Evolutionary conservation across 2,329 filamentous ascomycete genomes (phyloP).

Genomic region (Chaetoscypha palmicola): DNA sequence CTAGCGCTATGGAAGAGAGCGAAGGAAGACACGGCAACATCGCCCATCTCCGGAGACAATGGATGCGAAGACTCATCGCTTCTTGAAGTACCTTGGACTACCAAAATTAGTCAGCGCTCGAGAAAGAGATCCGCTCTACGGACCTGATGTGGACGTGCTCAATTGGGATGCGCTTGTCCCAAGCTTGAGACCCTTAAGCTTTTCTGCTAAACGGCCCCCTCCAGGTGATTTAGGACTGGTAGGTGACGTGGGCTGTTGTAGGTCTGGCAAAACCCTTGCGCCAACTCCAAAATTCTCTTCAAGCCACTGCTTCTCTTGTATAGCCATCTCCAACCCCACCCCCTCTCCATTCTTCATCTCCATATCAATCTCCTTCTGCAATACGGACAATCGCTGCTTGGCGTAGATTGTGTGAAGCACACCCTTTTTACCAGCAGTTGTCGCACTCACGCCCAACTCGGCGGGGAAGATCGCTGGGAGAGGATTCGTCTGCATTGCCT

Average conservation of each 20-base stretch:
- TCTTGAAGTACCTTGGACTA: constrained; percentile 5
- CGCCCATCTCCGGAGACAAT: constrained; percentile 55
- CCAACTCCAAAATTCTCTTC: constrained; percentile 59
- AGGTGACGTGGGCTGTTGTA: constrained; percentile 35
- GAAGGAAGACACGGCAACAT: constrained; percentile 57
- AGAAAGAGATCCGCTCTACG: constrained; percentile 19
- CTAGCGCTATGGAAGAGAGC: constrained; percentile 47
- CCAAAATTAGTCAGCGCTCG: constrained; percentile 5
- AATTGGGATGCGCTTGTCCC: constrained; percentile 66
- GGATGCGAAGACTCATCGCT: constrained; percentile 31
- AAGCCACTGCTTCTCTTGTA: constrained; percentile 81
- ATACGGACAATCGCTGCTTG: constrained; percentile 67
- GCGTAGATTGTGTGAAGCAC: constrained; percentile 85
- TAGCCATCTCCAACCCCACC: constrained; percentile 74
- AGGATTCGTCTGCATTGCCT: constrained; percentile 61
- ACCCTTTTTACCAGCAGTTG: constrained; percentile 65
- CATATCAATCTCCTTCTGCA: constrained; percentile 68
- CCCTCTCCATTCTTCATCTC: constrained; percentile 77
- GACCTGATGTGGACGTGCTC: constrained; percentile 43
- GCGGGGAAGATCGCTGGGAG: constrained; percentile 81
- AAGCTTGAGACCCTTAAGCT: constrained; percentile 70
- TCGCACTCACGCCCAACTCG: constrained; percentile 60
- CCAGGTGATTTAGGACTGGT: constrained; percentile 56
- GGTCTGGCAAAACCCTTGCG: constrained; percentile 21
- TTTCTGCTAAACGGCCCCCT: constrained; percentile 66